Conservation (phyloP, 139 green algal genomes). For the Chlamydomonas sp. region DNA sequence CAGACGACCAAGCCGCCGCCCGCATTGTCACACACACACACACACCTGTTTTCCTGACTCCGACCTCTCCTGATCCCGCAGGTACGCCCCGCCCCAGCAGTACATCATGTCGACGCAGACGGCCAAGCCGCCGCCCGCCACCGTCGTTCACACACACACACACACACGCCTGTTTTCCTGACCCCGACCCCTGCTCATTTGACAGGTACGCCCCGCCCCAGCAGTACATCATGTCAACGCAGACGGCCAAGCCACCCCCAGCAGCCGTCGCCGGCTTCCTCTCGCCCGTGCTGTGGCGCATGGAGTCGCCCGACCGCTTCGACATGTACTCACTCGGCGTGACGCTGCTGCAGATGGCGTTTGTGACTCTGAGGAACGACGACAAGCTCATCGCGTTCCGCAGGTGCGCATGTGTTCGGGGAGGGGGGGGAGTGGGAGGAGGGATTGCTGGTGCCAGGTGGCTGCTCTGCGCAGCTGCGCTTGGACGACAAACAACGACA, state of each 20-base stretch:
- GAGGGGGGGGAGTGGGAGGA: background rate
- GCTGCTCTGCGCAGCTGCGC: too few relatives aligned
- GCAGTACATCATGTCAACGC: conserved; percentile 87
- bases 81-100: conserved; percentile 83
- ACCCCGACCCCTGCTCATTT: too few relatives aligned
- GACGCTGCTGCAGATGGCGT: conserved; percentile 68
- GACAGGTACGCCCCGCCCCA: conserved; percentile 74
- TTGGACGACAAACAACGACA: too few relatives aligned
- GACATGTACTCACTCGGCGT: conserved; percentile 78
- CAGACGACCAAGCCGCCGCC: too few relatives aligned
- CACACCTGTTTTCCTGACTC: too few relatives aligned
- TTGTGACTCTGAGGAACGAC: conserved; percentile 62
- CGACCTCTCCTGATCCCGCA: too few relatives aligned
- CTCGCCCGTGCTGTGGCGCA: conserved; percentile 76
- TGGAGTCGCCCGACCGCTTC: conserved; percentile 81
- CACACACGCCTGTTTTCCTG: too few relatives aligned
- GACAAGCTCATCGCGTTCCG: conserved; percentile 67
- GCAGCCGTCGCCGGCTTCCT: conserved; percentile 56
- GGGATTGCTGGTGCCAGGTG: background rate
- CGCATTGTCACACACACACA: too few relatives aligned
- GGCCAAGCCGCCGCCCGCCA: conserved; percentile 36
- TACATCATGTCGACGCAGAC: conserved; percentile 84
- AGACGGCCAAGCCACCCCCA: conserved; percentile 46
- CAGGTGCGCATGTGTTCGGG: conserved; percentile 11
- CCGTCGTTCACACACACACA: too few relatives aligned